Conservation (phyloP, 2,329 filamentous ascomycete species). For the Verticillium alfalfae region DNA sequence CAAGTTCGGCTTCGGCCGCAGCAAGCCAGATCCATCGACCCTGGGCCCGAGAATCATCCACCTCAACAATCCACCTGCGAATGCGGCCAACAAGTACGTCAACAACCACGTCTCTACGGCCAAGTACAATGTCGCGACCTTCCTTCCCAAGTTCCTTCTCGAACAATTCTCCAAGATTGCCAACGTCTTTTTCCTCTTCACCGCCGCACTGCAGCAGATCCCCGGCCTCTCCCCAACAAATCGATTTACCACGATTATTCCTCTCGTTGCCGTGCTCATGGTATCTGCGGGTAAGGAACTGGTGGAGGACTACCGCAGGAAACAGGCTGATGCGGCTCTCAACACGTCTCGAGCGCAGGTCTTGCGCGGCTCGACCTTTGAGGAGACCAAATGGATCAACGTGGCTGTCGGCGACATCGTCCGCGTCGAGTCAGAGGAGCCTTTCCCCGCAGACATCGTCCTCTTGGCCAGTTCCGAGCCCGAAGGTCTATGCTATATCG, state of each 20-base stretch:
- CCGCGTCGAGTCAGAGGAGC: conserved; percentile 87
- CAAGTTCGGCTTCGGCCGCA: conserved; percentile 85
- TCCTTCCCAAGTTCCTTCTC: conserved; percentile 93
- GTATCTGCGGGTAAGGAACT: conserved; percentile 96
- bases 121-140: conserved; percentile 93
- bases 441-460: conserved; percentile 91
- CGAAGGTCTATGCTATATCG: conserved; percentile 96
- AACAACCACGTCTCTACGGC: conserved; percentile 97
- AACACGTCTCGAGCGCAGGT: conserved; percentile 85
- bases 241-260: conserved; percentile 90
- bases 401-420: conserved; percentile 89
- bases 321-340: conserved; percentile 76
- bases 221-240: conserved; percentile 93
- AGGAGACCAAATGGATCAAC: conserved; percentile 89
- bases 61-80: conserved; percentile 93
- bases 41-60: conserved; percentile 89
- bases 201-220: conserved; percentile 89
- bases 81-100: conserved; percentile 81
- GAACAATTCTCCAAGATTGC: conserved; percentile 99
- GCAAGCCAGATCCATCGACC: conserved; percentile 83
- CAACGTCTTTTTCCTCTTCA: conserved; percentile 99
- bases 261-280: conserved; percentile 80
- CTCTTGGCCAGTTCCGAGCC: conserved; percentile 92
- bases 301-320: conserved; percentile 88
- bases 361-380: conserved; percentile 75